Base-by-base conservation (phyloP, 129 eudicot genomes). In the Glebionis coronaria region DNA sequence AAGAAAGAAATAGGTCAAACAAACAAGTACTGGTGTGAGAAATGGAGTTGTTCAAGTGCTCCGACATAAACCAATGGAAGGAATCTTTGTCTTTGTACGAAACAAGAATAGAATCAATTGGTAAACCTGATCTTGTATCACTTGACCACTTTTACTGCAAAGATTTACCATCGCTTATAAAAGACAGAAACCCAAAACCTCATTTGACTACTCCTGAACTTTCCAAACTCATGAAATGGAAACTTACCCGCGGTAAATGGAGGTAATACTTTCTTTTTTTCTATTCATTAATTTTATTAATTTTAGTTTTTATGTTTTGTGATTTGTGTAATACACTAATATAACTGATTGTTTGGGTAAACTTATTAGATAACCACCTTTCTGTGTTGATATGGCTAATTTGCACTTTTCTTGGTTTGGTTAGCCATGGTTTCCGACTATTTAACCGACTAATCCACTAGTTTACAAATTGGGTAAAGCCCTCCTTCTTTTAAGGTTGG, bases 161-260 rank as follows among this genome's bases (percentile, higher is more conserved):
- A 35, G 69, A 83, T 15, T 87, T 91, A 18, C 97, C 97, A 8
- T 13, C 71, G 0, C 77, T 91, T 25, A 56, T 91, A 62, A 87
- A 61, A 31, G 20, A 78, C 27, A 90, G 95, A 8, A 77, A 72
- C 88, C 97, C 97, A 73, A 78, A 70, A 8, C 90, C 97, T 12
- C 58, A 87, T 78, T 78, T 87, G 75, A 91, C 97, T 46, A 78
- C 85, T 38, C 38, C 80, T 0, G 97, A 88, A 65, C 96, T 91
- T 75, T 69, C 90, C 53, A 73, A 82, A 21, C 96, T 91, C 65
- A 85, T 91, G 94, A 80, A 87, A 64, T 88, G 97, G 97, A 88
- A 91, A 81, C 96, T 88, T 65, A 67, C 83, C 31, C 91, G 96
- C 11, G 96, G 96, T 8, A 91, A 91, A 79, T 91, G 87, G 90